These are phyloP conservation scores for Nannizzia gypsea DNA, from an alignment of 2,329 filamentous ascomycete species.

Conservation along the genomic window DNA sequence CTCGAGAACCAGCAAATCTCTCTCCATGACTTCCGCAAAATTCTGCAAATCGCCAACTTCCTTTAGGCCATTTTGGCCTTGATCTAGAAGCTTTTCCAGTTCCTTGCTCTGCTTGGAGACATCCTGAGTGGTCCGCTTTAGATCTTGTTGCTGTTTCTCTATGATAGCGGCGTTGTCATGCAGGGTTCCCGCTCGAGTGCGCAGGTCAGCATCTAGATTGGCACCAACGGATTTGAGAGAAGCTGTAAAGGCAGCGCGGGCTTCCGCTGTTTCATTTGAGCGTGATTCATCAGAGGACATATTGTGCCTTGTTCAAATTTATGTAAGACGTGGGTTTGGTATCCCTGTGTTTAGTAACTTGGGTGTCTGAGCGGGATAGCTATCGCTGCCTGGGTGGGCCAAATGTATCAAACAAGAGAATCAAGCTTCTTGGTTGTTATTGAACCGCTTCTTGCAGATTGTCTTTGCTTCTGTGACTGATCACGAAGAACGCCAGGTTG, in stretches of 20 bases:
- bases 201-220: slow-evolving; percentile 43
- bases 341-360: background rate
- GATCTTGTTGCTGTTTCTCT: slow-evolving; percentile 43
- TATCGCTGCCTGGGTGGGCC: too few relatives aligned
- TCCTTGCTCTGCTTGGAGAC: slow-evolving; percentile 43
- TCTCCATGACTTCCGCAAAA: slow-evolving; percentile 51
- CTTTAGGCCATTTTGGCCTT: slow-evolving; percentile 45
- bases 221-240: slow-evolving; percentile 34
- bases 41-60: slow-evolving; percentile 55
- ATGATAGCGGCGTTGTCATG: slow-evolving; percentile 45
- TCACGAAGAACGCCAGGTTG: background rate
- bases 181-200: slow-evolving; percentile 44
- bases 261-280: slow-evolving; percentile 30
- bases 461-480: background rate
- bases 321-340: background rate
- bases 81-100: slow-evolving; percentile 44
- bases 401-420: too few relatives aligned
- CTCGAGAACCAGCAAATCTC: slow-evolving; percentile 35
- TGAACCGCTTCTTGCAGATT: background rate
- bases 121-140: slow-evolving; percentile 39
- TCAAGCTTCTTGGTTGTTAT: too few relatives aligned
- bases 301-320: background rate
- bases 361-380: background rate
- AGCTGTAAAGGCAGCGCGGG: slow-evolving; percentile 33
- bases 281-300: slow-evolving; percentile 13